phyloP scores from a whole-genome alignment of 1,284 basidiomycete genomes.

The Cerrena zonata region DNA sequence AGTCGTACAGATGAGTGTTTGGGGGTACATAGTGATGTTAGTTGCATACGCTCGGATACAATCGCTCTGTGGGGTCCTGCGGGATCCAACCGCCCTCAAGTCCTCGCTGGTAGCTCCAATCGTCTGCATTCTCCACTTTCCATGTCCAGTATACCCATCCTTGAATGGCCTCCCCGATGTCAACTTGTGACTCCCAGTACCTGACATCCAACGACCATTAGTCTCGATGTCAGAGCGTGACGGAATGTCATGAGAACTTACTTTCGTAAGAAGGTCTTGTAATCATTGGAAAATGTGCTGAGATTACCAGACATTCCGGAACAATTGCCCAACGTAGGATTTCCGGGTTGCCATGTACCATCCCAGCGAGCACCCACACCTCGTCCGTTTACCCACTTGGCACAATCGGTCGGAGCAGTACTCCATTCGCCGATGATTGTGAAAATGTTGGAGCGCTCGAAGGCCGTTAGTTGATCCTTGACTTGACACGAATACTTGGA shows the following conservation, averaged over 20 bases:
- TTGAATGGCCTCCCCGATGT: constrained; percentile 55
- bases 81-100: constrained; percentile 71
- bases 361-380: constrained; percentile 72
- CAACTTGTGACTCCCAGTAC: constrained; percentile 76
- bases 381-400: constrained; percentile 69
- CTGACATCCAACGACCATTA: too few species aligned
- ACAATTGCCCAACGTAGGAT: constrained; percentile 52
- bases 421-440: constrained; percentile 76
- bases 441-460: constrained; percentile 49
- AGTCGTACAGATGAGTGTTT: too few species aligned
- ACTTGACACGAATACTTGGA: constrained; percentile 23
- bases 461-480: constrained; percentile 26
- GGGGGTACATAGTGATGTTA: neutral
- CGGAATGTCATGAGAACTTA: constrained; percentile 28
- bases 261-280: constrained; percentile 60
- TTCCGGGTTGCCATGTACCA: constrained; percentile 38
- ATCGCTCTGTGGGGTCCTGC: constrained; percentile 52
- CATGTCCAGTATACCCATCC: constrained; percentile 86
- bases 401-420: constrained; percentile 75
- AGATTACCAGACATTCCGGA: constrained; percentile 54
- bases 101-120: constrained; percentile 69
- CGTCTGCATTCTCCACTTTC: constrained; percentile 77
- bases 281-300: constrained; percentile 52
- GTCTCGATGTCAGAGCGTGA: neutral
- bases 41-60: constrained; percentile 55